These are phyloP conservation scores for Nasturtium officinale DNA, from an alignment of 345 rosid species.

Conservation along the genomic window DNA sequence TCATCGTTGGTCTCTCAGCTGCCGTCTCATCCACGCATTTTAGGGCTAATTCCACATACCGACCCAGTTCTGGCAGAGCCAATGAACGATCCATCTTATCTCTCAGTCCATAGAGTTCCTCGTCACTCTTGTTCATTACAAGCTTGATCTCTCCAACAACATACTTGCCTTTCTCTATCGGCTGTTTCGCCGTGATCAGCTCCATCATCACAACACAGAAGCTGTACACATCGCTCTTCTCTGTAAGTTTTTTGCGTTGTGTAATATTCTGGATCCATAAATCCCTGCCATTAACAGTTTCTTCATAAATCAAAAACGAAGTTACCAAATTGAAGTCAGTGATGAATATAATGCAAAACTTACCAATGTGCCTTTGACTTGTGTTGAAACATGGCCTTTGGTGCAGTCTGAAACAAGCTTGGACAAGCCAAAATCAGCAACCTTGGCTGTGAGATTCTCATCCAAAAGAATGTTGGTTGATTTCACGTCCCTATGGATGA, in stretches of 20 bases:
- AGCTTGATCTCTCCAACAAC: constrained; percentile 75
- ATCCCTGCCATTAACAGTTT: constrained; percentile 61
- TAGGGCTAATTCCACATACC: constrained; percentile 72
- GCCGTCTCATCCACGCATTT: constrained; percentile 91
- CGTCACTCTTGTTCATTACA: constrained; percentile 57
- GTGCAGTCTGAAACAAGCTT: constrained; percentile 87
- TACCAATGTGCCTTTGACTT: constrained; percentile 98
- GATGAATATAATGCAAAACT: constrained; percentile 13
- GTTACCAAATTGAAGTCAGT: neutral
- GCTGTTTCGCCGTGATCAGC: constrained; percentile 76
- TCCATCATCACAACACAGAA: constrained; percentile 94
- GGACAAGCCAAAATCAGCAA: constrained; percentile 95
- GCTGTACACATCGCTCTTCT: constrained; percentile 94
- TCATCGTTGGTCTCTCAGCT: constrained; percentile 82
- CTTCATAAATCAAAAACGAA: neutral
- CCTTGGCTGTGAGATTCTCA: constrained; percentile 80
- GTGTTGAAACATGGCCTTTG: constrained; percentile 97
- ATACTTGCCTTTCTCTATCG: constrained; percentile 88
- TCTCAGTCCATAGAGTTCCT: constrained; percentile 62
- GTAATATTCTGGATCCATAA: constrained; percentile 96
- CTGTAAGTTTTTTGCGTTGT: constrained; percentile 86
- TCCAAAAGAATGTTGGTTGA: constrained; percentile 87
- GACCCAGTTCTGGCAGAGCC: constrained; percentile 55
- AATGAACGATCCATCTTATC: constrained; percentile 70
- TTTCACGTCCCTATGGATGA: constrained; percentile 92